phyloP scores from a whole-genome alignment of 176 grass and related monocot genomes.

The Luzula sylvatica region DNA sequence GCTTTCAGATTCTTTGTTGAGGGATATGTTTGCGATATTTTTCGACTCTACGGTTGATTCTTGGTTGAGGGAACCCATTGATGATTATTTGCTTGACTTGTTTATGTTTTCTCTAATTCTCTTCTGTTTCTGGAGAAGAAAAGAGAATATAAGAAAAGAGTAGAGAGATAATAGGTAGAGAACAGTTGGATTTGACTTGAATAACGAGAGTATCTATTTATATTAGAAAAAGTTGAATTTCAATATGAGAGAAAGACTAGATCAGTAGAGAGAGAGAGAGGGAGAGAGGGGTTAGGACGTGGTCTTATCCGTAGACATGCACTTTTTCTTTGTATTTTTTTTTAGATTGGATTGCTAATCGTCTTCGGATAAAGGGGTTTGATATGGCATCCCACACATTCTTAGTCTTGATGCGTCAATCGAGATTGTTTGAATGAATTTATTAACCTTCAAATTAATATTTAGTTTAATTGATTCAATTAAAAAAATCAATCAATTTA shows the following conservation, averaged over 20 bases:
- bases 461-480: too few species aligned
- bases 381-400: too few species aligned
- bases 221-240: not conserved
- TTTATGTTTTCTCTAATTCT: not conserved
- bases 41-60: conserved; percentile 36
- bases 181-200: not conserved
- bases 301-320: not conserved
- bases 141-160: not conserved
- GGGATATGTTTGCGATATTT: conserved; percentile 46
- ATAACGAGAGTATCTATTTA: not conserved
- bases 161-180: conserved; percentile 2
- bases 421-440: too few species aligned
- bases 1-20: not conserved
- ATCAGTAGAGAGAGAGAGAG: not conserved
- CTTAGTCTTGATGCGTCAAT: too few species aligned
- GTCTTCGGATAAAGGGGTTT: too few species aligned
- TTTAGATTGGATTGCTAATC: too few species aligned
- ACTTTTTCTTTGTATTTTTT: too few species aligned
- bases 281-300: not conserved
- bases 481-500: too few species aligned
- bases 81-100: not conserved
- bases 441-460: too few species aligned
- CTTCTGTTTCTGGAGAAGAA: not conserved
- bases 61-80: conserved; percentile 20
- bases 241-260: not conserved